Conservation (phyloP, 2,329 filamentous ascomycete species). For the Botrytis aclada region DNA sequence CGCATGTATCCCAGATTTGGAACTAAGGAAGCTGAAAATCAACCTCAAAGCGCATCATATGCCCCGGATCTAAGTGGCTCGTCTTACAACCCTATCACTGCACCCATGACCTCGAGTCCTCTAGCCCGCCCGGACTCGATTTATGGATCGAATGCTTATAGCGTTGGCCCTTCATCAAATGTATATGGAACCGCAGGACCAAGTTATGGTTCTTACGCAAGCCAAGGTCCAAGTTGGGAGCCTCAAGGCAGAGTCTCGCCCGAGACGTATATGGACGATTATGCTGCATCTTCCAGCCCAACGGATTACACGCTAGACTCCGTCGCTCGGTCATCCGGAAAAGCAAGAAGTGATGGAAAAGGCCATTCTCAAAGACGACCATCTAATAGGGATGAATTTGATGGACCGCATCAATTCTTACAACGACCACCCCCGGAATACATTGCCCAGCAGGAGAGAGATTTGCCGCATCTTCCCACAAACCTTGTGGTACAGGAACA, state of each 20-base stretch:
- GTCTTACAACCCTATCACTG: slow-evolving; percentile 33
- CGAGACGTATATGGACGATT: slow-evolving; percentile 38
- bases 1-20: slow-evolving; percentile 20
- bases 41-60: slow-evolving; percentile 34
- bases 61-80: slow-evolving; percentile 28
- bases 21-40: slow-evolving; percentile 32
- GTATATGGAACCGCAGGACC: slow-evolving; percentile 36
- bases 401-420: slow-evolving; percentile 80
- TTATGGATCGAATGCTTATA: slow-evolving; percentile 36
- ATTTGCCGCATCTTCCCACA: slow-evolving; percentile 77
- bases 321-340: slow-evolving; percentile 43
- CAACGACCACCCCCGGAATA: slow-evolving; percentile 68
- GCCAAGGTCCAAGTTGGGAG: slow-evolving; percentile 35
- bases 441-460: slow-evolving; percentile 72
- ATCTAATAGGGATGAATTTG: slow-evolving; percentile 84
- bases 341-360: slow-evolving; percentile 48
- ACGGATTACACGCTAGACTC: slow-evolving; percentile 61
- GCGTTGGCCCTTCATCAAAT: slow-evolving; percentile 31
- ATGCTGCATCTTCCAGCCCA: slow-evolving; percentile 54
- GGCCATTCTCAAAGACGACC: slow-evolving; percentile 55
- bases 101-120: slow-evolving; percentile 24
- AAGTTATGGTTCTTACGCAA: slow-evolving; percentile 34
- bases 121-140: slow-evolving; percentile 32
- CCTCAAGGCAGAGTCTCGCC: slow-evolving; percentile 37
- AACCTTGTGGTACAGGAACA: slow-evolving; percentile 82